Evolutionary conservation across 1,284 basidiomycete genomes (phyloP).

Genomic region (Boletus mariae): DNA sequence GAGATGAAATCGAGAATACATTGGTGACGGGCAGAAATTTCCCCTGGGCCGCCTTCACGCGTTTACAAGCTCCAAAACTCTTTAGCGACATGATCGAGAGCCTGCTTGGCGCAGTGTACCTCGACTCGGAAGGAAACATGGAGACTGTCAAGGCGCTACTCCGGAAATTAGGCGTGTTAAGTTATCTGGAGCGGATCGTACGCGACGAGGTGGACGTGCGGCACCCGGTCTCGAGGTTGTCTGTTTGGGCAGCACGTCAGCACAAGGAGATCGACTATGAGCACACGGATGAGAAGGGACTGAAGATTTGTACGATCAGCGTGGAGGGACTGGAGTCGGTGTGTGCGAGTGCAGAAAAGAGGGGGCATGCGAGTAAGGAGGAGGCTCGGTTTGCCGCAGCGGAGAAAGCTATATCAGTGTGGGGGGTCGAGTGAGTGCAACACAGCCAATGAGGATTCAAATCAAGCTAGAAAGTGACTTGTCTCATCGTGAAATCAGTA

Average conservation of each 20-base stretch:
- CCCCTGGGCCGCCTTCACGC: constrained; percentile 51
- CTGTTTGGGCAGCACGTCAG: constrained; percentile 51
- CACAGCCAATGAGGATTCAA: background rate
- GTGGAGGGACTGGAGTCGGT: constrained; percentile 49
- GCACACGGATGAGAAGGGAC: constrained; percentile 42
- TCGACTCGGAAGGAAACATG: constrained; percentile 68
- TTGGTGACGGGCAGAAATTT: constrained; percentile 44
- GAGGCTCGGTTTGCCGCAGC: constrained; percentile 63
- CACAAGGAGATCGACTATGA: constrained; percentile 42
- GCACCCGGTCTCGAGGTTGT: constrained; percentile 46
- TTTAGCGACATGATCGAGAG: constrained; percentile 79
- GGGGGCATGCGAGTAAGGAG: constrained; percentile 40
- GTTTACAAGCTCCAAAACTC: constrained; percentile 66
- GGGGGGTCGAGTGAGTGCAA: constrained; percentile 32
- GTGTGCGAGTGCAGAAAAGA: background rate
- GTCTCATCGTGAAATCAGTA: no score
- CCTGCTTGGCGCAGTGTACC: constrained; percentile 75
- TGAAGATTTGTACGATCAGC: constrained; percentile 47
- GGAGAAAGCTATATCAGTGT: constrained; percentile 52
- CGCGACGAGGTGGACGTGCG: constrained; percentile 57
- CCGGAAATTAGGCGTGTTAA: constrained; percentile 51
- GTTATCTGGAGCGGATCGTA: constrained; percentile 60
- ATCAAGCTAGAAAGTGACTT: no score
- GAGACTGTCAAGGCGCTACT: constrained; percentile 53
- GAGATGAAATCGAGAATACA: constrained; percentile 17